Evolutionary conservation across 495 filamentous ascomycete genomes (phyloP), one percentile per base, ranked within the genome.

Genomic region (Rostrohypoxylon terebratum): DNA sequence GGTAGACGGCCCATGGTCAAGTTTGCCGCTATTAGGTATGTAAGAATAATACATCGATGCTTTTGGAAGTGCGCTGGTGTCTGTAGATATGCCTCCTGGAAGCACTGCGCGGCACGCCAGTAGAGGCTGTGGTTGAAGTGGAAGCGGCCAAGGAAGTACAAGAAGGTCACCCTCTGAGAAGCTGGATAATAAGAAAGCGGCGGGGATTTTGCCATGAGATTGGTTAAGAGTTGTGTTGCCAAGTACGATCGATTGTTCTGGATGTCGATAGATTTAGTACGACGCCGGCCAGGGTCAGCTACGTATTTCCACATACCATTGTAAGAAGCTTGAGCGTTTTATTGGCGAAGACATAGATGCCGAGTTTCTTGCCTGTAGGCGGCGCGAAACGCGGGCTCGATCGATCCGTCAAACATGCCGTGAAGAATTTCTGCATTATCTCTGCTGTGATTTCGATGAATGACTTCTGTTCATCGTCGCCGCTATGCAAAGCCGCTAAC

Each of bases 111-210:
- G 0, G 95, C 92, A 13, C 88, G 87, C 71, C 87, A 89, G 80
- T 92, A 97, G 72, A 97, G 90, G 47, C 86, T 90, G 68, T 92
- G 93, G 61, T 90, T 88, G 75, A 97, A 94, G 66, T 92, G 86
- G 75, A 94, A 97, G 42, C 94, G 91, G 31, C 95, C 95, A 16
- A 97, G 91, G 76, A 97, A 98, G 81, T 97, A 98, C 5, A 97
- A 89, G 77, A 94, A 98, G 20, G 95, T 94, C 28, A 96, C 92
- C 44, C 93, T 88, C 65, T 98, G 93, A 9, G 93, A 87, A n/a
- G 93, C 93, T 14, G 95, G 93, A 76, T 94, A 97, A 45, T 91
- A 83, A 3, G 84, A 82, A 14, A 97, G 84, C 0, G 92, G 92
- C 4, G 94, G 93, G 1, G 93, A 93, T 69, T 91, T 90, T 38